A percentile compares a stretch with the other conserved stretches of the same genome.
Conservation (phyloP, 2,329 filamentous ascomycete genomes). For the Colletotrichum acutatum region DNA sequence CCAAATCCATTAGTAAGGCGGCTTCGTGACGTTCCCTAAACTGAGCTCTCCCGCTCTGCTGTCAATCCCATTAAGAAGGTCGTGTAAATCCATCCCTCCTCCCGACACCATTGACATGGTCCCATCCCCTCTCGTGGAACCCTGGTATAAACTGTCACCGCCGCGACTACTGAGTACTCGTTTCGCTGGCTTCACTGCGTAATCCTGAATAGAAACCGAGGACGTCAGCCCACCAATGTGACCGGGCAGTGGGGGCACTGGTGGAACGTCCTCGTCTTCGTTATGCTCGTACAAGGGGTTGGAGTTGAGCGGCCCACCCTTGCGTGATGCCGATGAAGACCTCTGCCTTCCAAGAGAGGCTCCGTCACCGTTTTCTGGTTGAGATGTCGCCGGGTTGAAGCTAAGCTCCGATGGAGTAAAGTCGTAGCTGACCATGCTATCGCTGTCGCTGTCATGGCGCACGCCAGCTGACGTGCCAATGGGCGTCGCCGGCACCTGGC, state of each 20-base stretch:
- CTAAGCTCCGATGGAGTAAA: slow-evolving; percentile 74
- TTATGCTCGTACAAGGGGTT: slow-evolving; percentile 51
- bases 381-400: slow-evolving; percentile 57
- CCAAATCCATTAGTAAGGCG: slow-evolving; percentile 55
- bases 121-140: slow-evolving; percentile 34
- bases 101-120: slow-evolving; percentile 47
- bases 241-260: slow-evolving; percentile 65
- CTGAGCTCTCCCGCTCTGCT: slow-evolving; percentile 57
- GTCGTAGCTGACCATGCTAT: slow-evolving; percentile 79
- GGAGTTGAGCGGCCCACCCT: slow-evolving; percentile 55
- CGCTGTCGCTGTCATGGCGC: slow-evolving; percentile 66
- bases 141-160: slow-evolving; percentile 47
- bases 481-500: slow-evolving; percentile 55
- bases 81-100: slow-evolving; percentile 58
- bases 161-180: slow-evolving; percentile 55
- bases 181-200: slow-evolving; percentile 46
- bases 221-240: slow-evolving; percentile 42
- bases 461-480: slow-evolving; percentile 50
- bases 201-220: slow-evolving; percentile 49
- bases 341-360: slow-evolving; percentile 43
- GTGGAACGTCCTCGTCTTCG: slow-evolving; percentile 58
- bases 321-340: slow-evolving; percentile 49
- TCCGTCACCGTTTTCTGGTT: slow-evolving; percentile 41
- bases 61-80: slow-evolving; percentile 63
- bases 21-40: slow-evolving; percentile 58